Percentiles rank a stretch among this genome's conserved stretches.
Conservation (phyloP, 1,284 basidiomycete genomes). For the Cutaneotrichosporon sp. region DNA sequence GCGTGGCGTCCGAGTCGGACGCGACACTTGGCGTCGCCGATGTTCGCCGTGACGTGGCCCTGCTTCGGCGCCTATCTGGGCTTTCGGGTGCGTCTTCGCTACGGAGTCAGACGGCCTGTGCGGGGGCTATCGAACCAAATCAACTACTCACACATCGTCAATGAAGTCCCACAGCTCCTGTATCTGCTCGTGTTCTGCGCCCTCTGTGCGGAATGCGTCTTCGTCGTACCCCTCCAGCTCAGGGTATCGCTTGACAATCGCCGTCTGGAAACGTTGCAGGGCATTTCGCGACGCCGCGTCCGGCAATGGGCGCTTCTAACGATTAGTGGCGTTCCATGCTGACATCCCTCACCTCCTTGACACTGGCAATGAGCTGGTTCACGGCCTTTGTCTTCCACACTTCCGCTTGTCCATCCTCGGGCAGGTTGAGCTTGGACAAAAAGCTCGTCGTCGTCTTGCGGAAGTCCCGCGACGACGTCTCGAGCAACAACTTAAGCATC, state of each 20-base stretch:
- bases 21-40: constrained; percentile 2
- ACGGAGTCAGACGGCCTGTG: too few species aligned
- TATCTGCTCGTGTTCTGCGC: constrained; percentile 23
- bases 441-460: constrained; percentile 76
- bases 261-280: constrained; percentile 61
- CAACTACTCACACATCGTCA: constrained; percentile 43
- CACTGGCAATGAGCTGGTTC: constrained; percentile 57
- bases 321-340: not conserved
- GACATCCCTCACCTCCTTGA: constrained; percentile 56
- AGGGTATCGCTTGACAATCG: constrained; percentile 58
- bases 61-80: constrained; percentile 11
- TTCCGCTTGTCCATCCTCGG: constrained; percentile 57
- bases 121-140: too few species aligned
- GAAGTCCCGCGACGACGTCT: constrained; percentile 53
- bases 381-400: constrained; percentile 59
- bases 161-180: constrained; percentile 38
- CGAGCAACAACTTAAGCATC: constrained; percentile 58
- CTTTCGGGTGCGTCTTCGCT: constrained; percentile 8
- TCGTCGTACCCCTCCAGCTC: constrained; percentile 63
- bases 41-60: constrained; percentile 5
- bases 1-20: constrained; percentile 15
- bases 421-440: constrained; percentile 70
- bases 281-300: constrained; percentile 67
- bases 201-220: constrained; percentile 50
- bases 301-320: constrained; percentile 64